A percentile compares a stretch with the other conserved stretches of the same genome.
phyloP scores from a whole-genome alignment of 2,329 filamentous ascomycete genomes.

The Botrytis deweyae region DNA sequence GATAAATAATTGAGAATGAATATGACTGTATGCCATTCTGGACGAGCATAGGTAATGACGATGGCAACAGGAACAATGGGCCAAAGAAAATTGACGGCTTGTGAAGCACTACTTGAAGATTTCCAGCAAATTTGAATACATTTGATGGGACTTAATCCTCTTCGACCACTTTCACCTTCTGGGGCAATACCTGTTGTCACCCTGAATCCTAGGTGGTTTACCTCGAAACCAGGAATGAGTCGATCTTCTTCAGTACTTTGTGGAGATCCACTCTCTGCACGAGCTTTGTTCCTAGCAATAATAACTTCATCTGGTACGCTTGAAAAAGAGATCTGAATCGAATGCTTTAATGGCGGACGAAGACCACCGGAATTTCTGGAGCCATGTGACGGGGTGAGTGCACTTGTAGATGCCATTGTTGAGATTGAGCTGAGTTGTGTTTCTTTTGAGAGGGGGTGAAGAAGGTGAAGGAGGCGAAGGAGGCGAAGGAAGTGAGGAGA shows the following conservation, averaged over 20 bases:
- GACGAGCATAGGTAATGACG: conserved; percentile 55
- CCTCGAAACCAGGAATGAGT: conserved; percentile 13
- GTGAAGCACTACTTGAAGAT: conserved; percentile 63
- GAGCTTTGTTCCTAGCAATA: neutral
- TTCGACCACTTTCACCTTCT: conserved; percentile 68
- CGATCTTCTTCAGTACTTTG: conserved; percentile 2
- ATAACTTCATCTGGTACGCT: neutral
- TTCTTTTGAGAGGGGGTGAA: no score
- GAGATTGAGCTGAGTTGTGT: neutral
- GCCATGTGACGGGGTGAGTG: neutral
- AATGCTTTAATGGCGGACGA: conserved; percentile 5
- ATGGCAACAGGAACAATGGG: conserved; percentile 73
- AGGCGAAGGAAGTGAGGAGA: neutral
- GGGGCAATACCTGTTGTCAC: conserved; percentile 43
- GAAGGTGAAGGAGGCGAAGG: no score
- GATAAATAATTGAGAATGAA: conserved; percentile 73
- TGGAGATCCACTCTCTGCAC: neutral
- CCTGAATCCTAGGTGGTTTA: conserved; percentile 31
- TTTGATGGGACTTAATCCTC: conserved; percentile 60
- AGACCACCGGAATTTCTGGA: neutral
- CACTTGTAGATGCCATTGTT: neutral
- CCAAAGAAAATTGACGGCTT: conserved; percentile 69
- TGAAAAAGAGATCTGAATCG: conserved; percentile 7
- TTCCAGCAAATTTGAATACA: conserved; percentile 64
- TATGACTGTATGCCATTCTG: conserved; percentile 59